Conservation (phyloP, 176 grass and related monocot species). For the Juncus effusus region DNA sequence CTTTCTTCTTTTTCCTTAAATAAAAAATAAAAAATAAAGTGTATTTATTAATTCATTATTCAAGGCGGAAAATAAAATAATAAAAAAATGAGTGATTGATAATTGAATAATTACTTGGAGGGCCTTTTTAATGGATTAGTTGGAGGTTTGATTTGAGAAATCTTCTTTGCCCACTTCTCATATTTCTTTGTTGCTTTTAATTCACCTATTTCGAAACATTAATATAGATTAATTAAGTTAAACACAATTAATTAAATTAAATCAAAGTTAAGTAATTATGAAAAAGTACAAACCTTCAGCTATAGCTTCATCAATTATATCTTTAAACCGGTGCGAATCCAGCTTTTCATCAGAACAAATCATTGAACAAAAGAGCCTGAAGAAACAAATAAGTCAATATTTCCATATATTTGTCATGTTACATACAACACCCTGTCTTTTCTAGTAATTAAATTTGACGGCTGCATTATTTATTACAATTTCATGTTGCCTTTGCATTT, state of each 20-base stretch:
- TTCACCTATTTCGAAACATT: slow-evolving; percentile 45
- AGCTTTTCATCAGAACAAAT: slow-evolving; percentile 90
- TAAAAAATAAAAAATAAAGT: background rate
- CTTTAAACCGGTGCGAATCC: slow-evolving; percentile 89
- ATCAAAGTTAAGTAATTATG: background rate
- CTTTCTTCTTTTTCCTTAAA: slow-evolving; percentile 53
- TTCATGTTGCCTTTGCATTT: slow-evolving; percentile 88
- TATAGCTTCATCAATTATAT: slow-evolving; percentile 94
- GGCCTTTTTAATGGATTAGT: slow-evolving; percentile 76
- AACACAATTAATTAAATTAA: background rate
- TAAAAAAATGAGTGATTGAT: background rate
- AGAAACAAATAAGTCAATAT: slow-evolving; percentile 12
- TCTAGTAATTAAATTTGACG: background rate
- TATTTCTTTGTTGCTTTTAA: slow-evolving; percentile 68
- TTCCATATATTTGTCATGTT: background rate
- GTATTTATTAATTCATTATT: background rate
- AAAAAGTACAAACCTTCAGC: slow-evolving; percentile 51
- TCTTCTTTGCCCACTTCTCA: slow-evolving; percentile 75
- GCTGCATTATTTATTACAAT: slow-evolving; percentile 34
- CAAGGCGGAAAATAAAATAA: background rate
- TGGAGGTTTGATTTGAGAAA: slow-evolving; percentile 73
- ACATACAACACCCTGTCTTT: background rate
- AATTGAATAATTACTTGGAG: slow-evolving; percentile 55
- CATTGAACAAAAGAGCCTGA: slow-evolving; percentile 89
- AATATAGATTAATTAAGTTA: background rate